Conservation (phyloP, 371 early-diverging fungal genomes). For the Mortierella sp. region DNA sequence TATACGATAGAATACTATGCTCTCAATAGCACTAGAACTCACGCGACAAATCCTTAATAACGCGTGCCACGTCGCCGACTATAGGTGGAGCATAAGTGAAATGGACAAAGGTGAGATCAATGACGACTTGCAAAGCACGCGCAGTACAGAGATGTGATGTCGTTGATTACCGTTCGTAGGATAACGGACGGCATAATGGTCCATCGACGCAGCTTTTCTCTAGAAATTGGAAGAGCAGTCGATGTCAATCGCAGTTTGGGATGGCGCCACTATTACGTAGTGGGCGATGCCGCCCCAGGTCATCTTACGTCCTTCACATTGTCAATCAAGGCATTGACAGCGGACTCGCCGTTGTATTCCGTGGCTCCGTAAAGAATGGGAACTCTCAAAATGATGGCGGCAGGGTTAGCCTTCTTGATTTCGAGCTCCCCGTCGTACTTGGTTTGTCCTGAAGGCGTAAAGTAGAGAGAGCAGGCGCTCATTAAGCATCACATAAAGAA, state of each 20-base stretch:
- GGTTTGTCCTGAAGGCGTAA: conserved; percentile 63
- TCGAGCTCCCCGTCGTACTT: conserved; percentile 83
- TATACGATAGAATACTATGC: no score
- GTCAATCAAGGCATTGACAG: conserved; percentile 79
- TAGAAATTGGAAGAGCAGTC: no score
- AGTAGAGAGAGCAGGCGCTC: neutral
- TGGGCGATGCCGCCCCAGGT: no score
- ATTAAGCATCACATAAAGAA: neutral
- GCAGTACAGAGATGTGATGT: no score
- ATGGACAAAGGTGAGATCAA: no score
- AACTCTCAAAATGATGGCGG: conserved; percentile 79
- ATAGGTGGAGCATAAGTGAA: neutral
- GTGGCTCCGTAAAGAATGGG: conserved; percentile 85
- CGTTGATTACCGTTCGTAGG: conserved; percentile 77
- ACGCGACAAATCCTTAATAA: conserved; percentile 70
- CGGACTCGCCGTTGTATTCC: conserved; percentile 78
- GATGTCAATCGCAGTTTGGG: no score
- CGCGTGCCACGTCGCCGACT: conserved; percentile 77
- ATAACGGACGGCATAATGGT: conserved; percentile 77
- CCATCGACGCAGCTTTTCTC: conserved; percentile 64
- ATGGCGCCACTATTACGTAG: no score
- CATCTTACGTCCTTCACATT: conserved; percentile 61
- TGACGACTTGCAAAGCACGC: no score
- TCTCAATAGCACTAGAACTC: no score
- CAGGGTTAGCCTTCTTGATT: conserved; percentile 62